Evolutionary conservation across 495 filamentous ascomycete species (phyloP).

Genomic region (Penicillium maclennaniae): DNA sequence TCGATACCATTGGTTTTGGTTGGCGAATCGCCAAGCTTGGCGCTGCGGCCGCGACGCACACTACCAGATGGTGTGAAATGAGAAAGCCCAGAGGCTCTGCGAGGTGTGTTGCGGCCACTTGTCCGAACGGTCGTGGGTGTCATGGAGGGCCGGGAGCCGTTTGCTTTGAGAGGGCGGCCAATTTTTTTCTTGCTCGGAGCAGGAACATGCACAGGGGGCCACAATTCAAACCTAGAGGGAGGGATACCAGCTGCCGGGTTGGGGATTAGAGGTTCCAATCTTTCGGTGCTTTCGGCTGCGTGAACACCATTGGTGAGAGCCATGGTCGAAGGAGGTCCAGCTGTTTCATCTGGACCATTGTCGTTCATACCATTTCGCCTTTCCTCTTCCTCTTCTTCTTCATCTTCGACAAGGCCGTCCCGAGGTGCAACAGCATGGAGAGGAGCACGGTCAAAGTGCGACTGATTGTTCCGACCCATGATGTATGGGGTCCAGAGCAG

Average conservation of each 20-base stretch:
- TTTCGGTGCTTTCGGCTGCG: constrained; percentile 7
- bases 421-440: constrained; percentile 84
- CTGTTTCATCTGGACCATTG: constrained; percentile 33
- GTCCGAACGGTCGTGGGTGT: constrained; percentile 32
- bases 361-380: constrained; percentile 21
- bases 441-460: constrained; percentile 78
- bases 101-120: constrained; percentile 38
- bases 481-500: constrained; percentile 97
- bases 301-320: constrained; percentile 35
- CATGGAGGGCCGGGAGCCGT: constrained; percentile 14
- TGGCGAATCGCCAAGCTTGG: constrained; percentile 30
- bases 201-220: constrained; percentile 67
- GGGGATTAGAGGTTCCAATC: constrained; percentile 6
- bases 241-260: constrained; percentile 57
- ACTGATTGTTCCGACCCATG: constrained; percentile 83
- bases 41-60: constrained; percentile 40
- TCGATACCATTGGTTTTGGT: constrained; percentile 21
- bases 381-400: constrained; percentile 38
- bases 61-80: constrained; percentile 24
- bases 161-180: constrained; percentile 40
- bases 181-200: constrained; percentile 38
- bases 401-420: constrained; percentile 62
- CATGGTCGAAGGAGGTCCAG: constrained; percentile 39
- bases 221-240: constrained; percentile 77
- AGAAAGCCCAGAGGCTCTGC: constrained; percentile 29